Percentiles rank a stretch among this genome's conserved stretches.
phyloP scores from a whole-genome alignment of 1,284 basidiomycete species.

The Gomphus bonarii region DNA sequence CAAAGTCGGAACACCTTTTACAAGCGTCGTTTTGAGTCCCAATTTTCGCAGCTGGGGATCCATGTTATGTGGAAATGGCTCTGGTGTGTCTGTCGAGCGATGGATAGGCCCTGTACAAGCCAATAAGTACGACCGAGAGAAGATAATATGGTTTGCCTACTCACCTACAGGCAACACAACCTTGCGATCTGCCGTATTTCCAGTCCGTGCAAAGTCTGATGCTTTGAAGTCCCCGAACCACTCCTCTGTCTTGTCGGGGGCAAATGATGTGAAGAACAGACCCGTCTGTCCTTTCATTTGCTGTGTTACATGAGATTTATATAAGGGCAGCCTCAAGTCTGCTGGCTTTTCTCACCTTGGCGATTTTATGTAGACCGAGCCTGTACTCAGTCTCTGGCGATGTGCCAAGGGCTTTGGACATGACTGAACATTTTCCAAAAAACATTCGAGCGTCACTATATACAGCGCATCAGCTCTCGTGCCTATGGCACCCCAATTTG shows the following conservation, averaged over 20 bases:
- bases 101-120: slow-evolving; percentile 43
- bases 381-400: slow-evolving; percentile 83
- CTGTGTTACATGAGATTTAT: slow-evolving; percentile 29
- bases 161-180: slow-evolving; percentile 62
- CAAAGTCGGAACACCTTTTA: slow-evolving; percentile 83
- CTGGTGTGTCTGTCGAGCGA: slow-evolving; percentile 56
- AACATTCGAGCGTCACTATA: slow-evolving; percentile 81
- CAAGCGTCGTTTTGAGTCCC: slow-evolving; percentile 80
- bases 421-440: slow-evolving; percentile 86
- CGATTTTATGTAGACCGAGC: slow-evolving; percentile 70
- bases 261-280: slow-evolving; percentile 83
- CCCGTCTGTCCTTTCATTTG: slow-evolving; percentile 91
- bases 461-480: neutral
- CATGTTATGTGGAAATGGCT: slow-evolving; percentile 92
- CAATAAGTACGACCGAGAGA: neutral
- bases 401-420: slow-evolving; percentile 92
- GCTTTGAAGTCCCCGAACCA: slow-evolving; percentile 93
- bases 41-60: slow-evolving; percentile 92
- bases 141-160: slow-evolving; percentile 9
- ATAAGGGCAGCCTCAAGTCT: slow-evolving; percentile 6
- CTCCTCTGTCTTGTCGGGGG: slow-evolving; percentile 80
- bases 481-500: slow-evolving; percentile 11
- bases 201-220: slow-evolving; percentile 87
- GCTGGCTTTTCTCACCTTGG: slow-evolving; percentile 44
- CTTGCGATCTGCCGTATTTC: slow-evolving; percentile 69